Evolutionary conservation across 495 filamentous ascomycete genomes (phyloP), one percentile per base, ranked within the genome.

Genomic region (Apiosordaria backusii): DNA sequence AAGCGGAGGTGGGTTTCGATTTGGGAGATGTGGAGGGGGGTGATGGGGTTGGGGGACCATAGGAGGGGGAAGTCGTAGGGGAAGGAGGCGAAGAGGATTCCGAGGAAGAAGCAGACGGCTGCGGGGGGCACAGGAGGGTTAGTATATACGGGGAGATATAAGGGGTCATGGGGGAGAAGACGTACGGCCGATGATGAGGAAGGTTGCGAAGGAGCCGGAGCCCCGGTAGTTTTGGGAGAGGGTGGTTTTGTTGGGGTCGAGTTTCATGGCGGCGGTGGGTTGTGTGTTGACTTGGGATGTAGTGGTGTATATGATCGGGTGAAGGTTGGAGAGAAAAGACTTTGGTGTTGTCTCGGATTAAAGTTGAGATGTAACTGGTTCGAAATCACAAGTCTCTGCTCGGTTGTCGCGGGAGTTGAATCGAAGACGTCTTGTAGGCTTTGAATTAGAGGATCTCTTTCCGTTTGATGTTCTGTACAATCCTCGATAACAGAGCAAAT

Each of bases 11-110:
- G 95, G 19, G 84, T 83, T 80, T 98, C 94, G 35, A 97, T 84
- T 73, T 90, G 86, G 76, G 88, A 84, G 75, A 87, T 90, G 84
- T 90, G 91, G n/a, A 83, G 75, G 18, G 80, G 69, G 10, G 86
- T 81, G 45, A 89, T 86, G 0, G 84, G 82, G 57, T 82, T 81
- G 5, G 86, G 85, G 35, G 90, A 89, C 95, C 95, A 99, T 45
- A 99, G 91, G 65, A 97, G 89, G 60, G 93, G 92, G 83, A 93
- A 97, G 86, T 99, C 95, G 84, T 97, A 98, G 65, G 96, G 92
- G 81, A 97, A 96, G 70, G 88, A 86, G 76, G 92, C 92, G 89
- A 98, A 99, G 79, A 99, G 89, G 75, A 98, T 95, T 71, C 95
- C 95, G 65, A 99, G 89, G 87, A 96, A 95, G 87, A 99, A 99